Percentiles rank a stretch among this genome's conserved stretches.
Evolutionary conservation across 116 monocot species (phyloP).

Genomic region (Iris pallida): DNA sequence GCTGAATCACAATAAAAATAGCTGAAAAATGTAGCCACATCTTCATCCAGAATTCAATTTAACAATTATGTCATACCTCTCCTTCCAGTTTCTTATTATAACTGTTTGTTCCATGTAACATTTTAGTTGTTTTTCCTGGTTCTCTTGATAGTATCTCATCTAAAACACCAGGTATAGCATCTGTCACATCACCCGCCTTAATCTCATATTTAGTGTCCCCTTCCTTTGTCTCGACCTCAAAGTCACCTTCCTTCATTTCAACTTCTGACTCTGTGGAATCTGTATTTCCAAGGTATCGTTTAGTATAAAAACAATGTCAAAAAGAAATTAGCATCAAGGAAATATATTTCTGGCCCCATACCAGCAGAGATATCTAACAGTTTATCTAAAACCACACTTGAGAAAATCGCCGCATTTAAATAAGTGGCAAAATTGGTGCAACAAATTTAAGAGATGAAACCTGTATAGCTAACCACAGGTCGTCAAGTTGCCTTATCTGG

Average conservation of each 20-base stretch:
- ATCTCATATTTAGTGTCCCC: slow-evolving; percentile 11
- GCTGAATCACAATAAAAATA: not conserved
- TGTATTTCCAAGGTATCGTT: slow-evolving; percentile 6
- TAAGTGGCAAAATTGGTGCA: too few relatives aligned
- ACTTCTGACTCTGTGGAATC: slow-evolving; percentile 7
- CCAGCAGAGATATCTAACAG: too few relatives aligned
- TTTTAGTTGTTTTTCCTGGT: slow-evolving; percentile 3
- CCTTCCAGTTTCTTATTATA: slow-evolving; percentile 20
- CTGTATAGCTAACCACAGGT: too few relatives aligned
- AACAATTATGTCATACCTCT: slow-evolving; percentile 32
- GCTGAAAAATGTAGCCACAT: not conserved
- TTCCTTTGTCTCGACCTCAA: not conserved
- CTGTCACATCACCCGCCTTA: slow-evolving; percentile 10
- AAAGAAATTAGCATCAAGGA: not conserved
- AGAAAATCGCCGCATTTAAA: too few relatives aligned
- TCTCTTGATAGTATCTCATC: slow-evolving; percentile 58
- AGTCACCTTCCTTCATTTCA: not conserved
- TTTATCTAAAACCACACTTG: too few relatives aligned
- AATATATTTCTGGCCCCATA: not conserved
- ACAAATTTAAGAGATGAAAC: too few relatives aligned
- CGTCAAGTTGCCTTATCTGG: too few relatives aligned
- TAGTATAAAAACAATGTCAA: slow-evolving; percentile 1
- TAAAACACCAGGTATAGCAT: slow-evolving; percentile 12
- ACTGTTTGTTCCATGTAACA: slow-evolving; percentile 14
- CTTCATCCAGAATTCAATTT: not conserved